A percentile compares a stretch with the other conserved stretches of the same genome.
Evolutionary conservation across 1,284 basidiomycete species (phyloP).

Genomic region (Fistulinella cinereoalba): DNA sequence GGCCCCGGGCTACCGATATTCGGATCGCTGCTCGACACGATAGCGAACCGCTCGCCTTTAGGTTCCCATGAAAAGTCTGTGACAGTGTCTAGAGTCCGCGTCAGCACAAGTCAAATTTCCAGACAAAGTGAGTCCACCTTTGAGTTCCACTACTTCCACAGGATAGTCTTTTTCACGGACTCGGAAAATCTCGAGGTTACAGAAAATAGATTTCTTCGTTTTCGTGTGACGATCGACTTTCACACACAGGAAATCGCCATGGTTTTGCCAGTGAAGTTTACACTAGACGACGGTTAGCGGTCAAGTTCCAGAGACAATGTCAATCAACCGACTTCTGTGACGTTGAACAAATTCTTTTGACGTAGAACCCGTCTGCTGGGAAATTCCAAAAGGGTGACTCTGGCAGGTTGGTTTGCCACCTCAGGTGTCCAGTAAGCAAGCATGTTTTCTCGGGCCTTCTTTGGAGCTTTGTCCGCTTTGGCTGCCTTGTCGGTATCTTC

Average conservation of each 20-base stretch:
- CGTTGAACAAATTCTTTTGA: slow-evolving; percentile 98
- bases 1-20: slow-evolving; percentile 88
- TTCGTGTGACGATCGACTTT: slow-evolving; percentile 99
- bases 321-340: slow-evolving; percentile 75
- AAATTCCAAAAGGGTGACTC: slow-evolving; percentile 90
- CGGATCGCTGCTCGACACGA: slow-evolving; percentile 93
- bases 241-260: slow-evolving; percentile 98
- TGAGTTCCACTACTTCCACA: slow-evolving; percentile 96
- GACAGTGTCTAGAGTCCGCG: slow-evolving; percentile 72
- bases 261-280: slow-evolving; percentile 98
- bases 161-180: slow-evolving; percentile 98
- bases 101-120: slow-evolving; percentile 10
- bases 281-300: slow-evolving; percentile 55
- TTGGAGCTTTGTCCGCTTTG: slow-evolving; percentile 48
- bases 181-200: slow-evolving; percentile 98
- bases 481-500: slow-evolving; percentile 67
- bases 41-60: slow-evolving; percentile 92
- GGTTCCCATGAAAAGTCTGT: slow-evolving; percentile 99
- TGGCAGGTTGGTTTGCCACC: slow-evolving; percentile 93
- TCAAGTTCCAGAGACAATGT: neutral
- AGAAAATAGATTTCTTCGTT: slow-evolving; percentile 98
- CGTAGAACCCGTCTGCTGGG: slow-evolving; percentile 84
- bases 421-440: slow-evolving; percentile 98
- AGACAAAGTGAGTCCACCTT: slow-evolving; percentile 52
- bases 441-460: slow-evolving; percentile 86